Conservation (phyloP, 2,329 filamentous ascomycete genomes). For the Verticillium nonalfalfae region DNA sequence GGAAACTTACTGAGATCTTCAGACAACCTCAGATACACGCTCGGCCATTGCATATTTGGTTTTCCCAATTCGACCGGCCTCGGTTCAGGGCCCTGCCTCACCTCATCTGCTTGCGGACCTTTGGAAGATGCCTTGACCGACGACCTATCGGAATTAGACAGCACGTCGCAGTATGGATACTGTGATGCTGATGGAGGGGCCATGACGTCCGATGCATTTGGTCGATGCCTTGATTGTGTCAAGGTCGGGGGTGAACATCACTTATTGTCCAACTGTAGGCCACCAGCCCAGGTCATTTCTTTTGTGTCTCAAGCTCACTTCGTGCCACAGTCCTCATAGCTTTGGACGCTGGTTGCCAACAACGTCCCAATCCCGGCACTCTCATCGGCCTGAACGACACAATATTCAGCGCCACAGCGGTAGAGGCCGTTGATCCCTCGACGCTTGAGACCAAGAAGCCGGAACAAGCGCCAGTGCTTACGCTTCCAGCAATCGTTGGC, state of each 20-base stretch:
- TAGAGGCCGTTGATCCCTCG: slow-evolving; percentile 26
- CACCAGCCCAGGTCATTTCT: not conserved
- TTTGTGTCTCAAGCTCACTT: not conserved
- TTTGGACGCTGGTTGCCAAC: slow-evolving; percentile 43
- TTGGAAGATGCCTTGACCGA: slow-evolving; percentile 33
- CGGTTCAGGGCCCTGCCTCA: slow-evolving; percentile 42
- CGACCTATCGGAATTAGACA: slow-evolving; percentile 26
- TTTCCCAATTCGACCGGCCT: slow-evolving; percentile 40
- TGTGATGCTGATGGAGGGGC: slow-evolving; percentile 33
- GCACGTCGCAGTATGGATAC: slow-evolving; percentile 35
- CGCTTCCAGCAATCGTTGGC: slow-evolving; percentile 33
- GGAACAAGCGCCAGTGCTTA: slow-evolving; percentile 8
- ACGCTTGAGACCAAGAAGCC: slow-evolving; percentile 7
- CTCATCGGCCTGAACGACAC: slow-evolving; percentile 35
- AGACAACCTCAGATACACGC: slow-evolving; percentile 49
- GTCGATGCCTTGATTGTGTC: slow-evolving; percentile 40
- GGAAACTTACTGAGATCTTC: slow-evolving; percentile 2
- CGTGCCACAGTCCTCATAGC: slow-evolving; percentile 38
- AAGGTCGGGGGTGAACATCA: slow-evolving; percentile 30
- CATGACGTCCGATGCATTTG: slow-evolving; percentile 24
- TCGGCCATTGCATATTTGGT: slow-evolving; percentile 46
- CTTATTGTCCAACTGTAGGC: slow-evolving; percentile 44
- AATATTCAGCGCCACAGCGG: slow-evolving; percentile 30
- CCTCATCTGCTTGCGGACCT: slow-evolving; percentile 41
- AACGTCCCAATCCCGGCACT: slow-evolving; percentile 31